These are phyloP conservation scores for Teratosphaeria nubilosa DNA, from an alignment of 2,329 filamentous ascomycete genomes.

Conservation along the genomic window DNA sequence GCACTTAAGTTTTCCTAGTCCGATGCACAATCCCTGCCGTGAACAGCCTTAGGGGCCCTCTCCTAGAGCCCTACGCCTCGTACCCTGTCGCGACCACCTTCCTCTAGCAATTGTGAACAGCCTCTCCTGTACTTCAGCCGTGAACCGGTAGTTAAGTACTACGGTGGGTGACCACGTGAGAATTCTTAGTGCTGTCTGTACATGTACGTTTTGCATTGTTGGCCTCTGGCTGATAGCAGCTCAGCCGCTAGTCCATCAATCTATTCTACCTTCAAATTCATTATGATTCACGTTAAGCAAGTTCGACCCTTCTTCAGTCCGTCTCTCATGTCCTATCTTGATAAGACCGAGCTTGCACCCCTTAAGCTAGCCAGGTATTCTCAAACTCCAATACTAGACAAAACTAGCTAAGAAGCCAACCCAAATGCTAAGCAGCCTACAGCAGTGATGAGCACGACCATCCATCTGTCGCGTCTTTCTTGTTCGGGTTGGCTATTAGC, in stretches of 20 bases:
- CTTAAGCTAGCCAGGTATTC: constrained; percentile 10
- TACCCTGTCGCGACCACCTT: too few species aligned
- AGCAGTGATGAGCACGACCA: constrained; percentile 80
- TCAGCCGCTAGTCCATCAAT: neutral
- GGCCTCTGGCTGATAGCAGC: neutral
- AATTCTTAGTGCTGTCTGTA: too few species aligned
- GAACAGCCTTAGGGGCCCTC: too few species aligned
- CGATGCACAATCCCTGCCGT: too few species aligned
- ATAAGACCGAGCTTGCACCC: constrained; percentile 6
- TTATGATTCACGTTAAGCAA: constrained; percentile 1
- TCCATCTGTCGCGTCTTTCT: constrained; percentile 68
- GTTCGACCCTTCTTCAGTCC: neutral
- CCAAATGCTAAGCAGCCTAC: constrained; percentile 74
- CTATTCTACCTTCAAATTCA: neutral
- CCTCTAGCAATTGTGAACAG: too few species aligned
- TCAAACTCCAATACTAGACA: constrained; percentile 63
- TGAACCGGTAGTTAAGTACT: too few species aligned
- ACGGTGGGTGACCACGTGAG: too few species aligned
- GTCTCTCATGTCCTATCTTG: constrained; percentile 7
- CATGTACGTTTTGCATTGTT: too few species aligned
- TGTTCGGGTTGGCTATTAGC: constrained; percentile 50
- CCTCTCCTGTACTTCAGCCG: too few species aligned
- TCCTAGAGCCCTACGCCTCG: too few species aligned
- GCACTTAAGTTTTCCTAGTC: too few species aligned
- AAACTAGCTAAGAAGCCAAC: constrained; percentile 76